Evolutionary conservation across 208 protist species (phyloP).

Genomic region (Crithidia fasciculata): DNA sequence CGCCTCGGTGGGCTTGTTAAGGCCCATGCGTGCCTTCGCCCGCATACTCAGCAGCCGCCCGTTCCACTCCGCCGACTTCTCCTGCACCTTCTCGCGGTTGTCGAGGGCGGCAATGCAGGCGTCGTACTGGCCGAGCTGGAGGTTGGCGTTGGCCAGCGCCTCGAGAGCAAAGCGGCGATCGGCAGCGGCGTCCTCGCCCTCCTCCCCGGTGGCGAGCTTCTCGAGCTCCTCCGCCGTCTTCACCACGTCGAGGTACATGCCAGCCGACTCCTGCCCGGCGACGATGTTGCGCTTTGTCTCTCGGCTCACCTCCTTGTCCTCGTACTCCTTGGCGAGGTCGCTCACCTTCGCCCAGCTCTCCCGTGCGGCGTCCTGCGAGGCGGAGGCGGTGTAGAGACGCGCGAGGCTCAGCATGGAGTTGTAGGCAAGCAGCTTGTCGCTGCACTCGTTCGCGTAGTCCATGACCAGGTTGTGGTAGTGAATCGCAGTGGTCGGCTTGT

Average conservation of each 20-base stretch:
- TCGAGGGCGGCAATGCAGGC: conserved; percentile 76
- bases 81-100: conserved; percentile 83
- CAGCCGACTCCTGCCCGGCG: conserved; percentile 60
- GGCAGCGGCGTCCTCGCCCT: conserved; percentile 68
- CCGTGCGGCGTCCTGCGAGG: conserved; percentile 52
- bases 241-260: conserved; percentile 73
- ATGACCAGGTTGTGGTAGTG: conserved; percentile 81
- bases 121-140: conserved; percentile 84
- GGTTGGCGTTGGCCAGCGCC: conserved; percentile 77
- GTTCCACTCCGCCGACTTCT: conserved; percentile 74
- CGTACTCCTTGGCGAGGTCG: conserved; percentile 79
- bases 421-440: conserved; percentile 82
- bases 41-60: conserved; percentile 71
- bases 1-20: conserved; percentile 60
- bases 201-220: conserved; percentile 55
- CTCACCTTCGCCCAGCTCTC: conserved; percentile 83
- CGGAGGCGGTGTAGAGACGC: conserved; percentile 66
- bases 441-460: conserved; percentile 64
- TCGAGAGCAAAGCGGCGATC: conserved; percentile 85
- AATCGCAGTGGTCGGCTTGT: conserved; percentile 72
- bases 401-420: conserved; percentile 78
- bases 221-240: conserved; percentile 77
- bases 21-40: conserved; percentile 73
- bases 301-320: conserved; percentile 82
- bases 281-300: conserved; percentile 90